A percentile compares a stretch with the other conserved stretches of the same genome.
Evolutionary conservation across 345 rosid genomes (phyloP).

Genomic region (Corchorus capsularis): DNA sequence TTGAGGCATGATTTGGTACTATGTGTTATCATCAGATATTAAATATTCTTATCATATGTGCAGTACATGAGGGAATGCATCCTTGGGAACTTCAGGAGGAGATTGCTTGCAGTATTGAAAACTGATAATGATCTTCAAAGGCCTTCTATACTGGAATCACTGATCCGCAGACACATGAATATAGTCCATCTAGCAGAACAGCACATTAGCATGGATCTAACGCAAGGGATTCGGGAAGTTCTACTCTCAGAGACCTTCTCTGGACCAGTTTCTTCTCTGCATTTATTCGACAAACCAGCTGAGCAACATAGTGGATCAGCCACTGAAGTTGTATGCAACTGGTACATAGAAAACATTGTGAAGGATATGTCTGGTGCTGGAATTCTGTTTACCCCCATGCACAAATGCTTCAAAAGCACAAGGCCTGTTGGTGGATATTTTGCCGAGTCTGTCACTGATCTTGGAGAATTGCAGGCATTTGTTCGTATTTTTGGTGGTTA

Average conservation of each 20-base stretch:
- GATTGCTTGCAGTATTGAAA: constrained; percentile 78
- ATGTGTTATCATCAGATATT: not conserved
- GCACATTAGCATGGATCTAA: constrained; percentile 98
- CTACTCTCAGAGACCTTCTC: constrained; percentile 85
- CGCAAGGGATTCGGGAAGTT: constrained; percentile 91
- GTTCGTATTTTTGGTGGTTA: constrained; percentile 91
- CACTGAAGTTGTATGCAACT: constrained; percentile 87
- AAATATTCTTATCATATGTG: constrained; percentile 29
- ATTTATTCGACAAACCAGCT: constrained; percentile 65
- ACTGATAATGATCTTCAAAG: constrained; percentile 96
- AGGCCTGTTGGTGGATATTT: constrained; percentile 99
- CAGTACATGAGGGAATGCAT: constrained; percentile 99
- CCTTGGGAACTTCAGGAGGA: constrained; percentile 92
- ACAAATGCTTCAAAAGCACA: constrained; percentile 90
- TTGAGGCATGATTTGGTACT: not conserved
- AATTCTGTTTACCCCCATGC: constrained; percentile 90
- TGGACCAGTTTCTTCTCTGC: constrained; percentile 87
- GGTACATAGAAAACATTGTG: constrained; percentile 97
- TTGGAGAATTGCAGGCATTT: constrained; percentile 79
- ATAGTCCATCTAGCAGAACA: constrained; percentile 96
- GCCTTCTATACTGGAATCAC: constrained; percentile 86
- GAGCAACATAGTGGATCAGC: constrained; percentile 87
- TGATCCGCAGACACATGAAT: constrained; percentile 82
- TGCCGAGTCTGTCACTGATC: constrained; percentile 97
- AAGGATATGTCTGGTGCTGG: constrained; percentile 95